Percentiles rank a stretch among this genome's conserved stretches.
phyloP scores from a whole-genome alignment of 1,284 basidiomycete genomes.

The Malassezia japonica region DNA sequence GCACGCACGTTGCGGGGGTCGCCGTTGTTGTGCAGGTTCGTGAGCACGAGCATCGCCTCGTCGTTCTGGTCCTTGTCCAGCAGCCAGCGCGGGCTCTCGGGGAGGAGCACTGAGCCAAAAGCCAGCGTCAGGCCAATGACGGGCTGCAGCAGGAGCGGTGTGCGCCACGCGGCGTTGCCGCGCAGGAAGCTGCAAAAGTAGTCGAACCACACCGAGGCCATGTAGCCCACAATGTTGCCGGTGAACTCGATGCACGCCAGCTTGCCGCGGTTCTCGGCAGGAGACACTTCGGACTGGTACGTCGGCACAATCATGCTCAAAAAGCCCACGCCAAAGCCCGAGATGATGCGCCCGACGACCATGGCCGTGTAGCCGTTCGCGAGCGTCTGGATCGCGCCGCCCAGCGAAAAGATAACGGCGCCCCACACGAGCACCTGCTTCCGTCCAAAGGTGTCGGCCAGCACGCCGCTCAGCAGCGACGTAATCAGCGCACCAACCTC shows the following conservation, averaged over 20 bases:
- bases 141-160: slow-evolving; percentile 50
- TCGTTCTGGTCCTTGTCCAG: slow-evolving; percentile 78
- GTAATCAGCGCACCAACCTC: slow-evolving; percentile 76
- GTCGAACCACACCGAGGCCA: slow-evolving; percentile 69
- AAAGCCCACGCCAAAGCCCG: slow-evolving; percentile 86
- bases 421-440: slow-evolving; percentile 78
- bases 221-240: slow-evolving; percentile 73
- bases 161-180: slow-evolving; percentile 49
- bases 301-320: slow-evolving; percentile 85
- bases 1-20: slow-evolving; percentile 65
- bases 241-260: slow-evolving; percentile 92
- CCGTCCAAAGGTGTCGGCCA: slow-evolving; percentile 79
- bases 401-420: slow-evolving; percentile 74
- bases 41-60: slow-evolving; percentile 77
- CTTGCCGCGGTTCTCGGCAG: slow-evolving; percentile 62
- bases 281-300: slow-evolving; percentile 93
- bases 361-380: slow-evolving; percentile 72
- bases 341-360: slow-evolving; percentile 76
- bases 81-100: slow-evolving; percentile 90
- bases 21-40: slow-evolving; percentile 73
- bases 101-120: slow-evolving; percentile 71
- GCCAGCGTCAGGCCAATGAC: slow-evolving; percentile 77
- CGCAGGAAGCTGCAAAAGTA: slow-evolving; percentile 75
- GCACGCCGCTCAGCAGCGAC: slow-evolving; percentile 72
- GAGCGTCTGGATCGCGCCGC: slow-evolving; percentile 81